Evolutionary conservation across 768 basidiomycete species (phyloP).

Genomic region (Lyophyllum decastes): DNA sequence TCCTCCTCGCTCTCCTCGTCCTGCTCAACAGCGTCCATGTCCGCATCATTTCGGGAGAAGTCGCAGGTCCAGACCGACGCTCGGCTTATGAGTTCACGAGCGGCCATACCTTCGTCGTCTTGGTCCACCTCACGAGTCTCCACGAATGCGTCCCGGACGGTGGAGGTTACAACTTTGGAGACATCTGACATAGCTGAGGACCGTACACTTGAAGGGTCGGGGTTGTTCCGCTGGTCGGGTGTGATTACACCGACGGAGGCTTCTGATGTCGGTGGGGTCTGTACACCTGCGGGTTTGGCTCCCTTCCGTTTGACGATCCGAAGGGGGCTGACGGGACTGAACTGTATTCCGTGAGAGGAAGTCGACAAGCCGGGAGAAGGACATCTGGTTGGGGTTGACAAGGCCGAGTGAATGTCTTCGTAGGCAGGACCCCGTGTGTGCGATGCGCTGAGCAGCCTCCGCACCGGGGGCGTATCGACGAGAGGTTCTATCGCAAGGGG

Average conservation of each 20-base stretch:
- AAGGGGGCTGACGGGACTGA: conserved; percentile 13
- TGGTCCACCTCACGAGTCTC: conserved; percentile 3
- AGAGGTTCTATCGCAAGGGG: conserved; percentile 1
- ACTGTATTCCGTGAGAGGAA: conserved; percentile 1
- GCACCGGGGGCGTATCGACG: conserved; percentile 5
- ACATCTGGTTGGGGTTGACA: not conserved
- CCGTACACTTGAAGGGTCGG: not conserved
- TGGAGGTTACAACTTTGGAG: conserved; percentile 14
- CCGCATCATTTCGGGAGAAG: not conserved
- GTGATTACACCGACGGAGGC: conserved; percentile 11
- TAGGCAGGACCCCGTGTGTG: conserved; percentile 7
- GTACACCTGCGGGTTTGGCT: not conserved
- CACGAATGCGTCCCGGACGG: conserved; percentile 17
- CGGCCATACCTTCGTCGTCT: conserved; percentile 6
- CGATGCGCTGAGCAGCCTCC: conserved; percentile 10
- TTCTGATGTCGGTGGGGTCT: conserved; percentile 6
- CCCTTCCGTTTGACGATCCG: conserved; percentile 18
- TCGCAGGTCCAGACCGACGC: conserved; percentile 20
- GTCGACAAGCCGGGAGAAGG: conserved; percentile 3
- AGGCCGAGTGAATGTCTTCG: conserved; percentile 11
- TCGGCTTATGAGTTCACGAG: conserved; percentile 18
- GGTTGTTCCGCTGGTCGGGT: conserved; percentile 10
- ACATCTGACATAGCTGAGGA: conserved; percentile 9
- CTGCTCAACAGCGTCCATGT: not conserved
- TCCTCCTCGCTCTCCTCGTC: conserved; percentile 13